A percentile compares a stretch with the other conserved stretches of the same genome.
Conservation (phyloP, 768 basidiomycete species). For the Artomyces pyxidatus region DNA sequence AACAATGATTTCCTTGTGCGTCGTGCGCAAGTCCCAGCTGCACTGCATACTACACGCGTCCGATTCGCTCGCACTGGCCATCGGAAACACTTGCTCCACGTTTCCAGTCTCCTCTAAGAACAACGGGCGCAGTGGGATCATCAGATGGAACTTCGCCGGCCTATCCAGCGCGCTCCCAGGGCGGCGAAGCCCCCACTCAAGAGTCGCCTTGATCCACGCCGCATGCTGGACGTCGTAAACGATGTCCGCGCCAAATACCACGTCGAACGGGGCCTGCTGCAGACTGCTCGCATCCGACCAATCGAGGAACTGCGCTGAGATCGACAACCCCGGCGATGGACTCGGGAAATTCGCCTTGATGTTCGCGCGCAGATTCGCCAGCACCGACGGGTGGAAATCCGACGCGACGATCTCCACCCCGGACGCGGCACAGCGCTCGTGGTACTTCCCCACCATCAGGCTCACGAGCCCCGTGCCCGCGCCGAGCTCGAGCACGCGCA, state of each 20-base stretch:
- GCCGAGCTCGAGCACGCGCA: slow-evolving; percentile 46
- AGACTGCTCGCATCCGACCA: slow-evolving; percentile 26
- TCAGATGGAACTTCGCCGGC: slow-evolving; percentile 49
- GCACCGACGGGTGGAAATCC: slow-evolving; percentile 41
- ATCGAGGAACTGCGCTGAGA: slow-evolving; percentile 28
- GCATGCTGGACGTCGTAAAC: slow-evolving; percentile 45
- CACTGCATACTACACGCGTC: slow-evolving; percentile 1
- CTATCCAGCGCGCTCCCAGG: slow-evolving; percentile 17
- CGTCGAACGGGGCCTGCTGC: slow-evolving; percentile 31
- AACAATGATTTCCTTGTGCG: slow-evolving; percentile 44
- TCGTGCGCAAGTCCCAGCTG: slow-evolving; percentile 35
- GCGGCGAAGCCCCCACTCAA: slow-evolving; percentile 28
- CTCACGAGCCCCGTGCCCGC: slow-evolving; percentile 51
- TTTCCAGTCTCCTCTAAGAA: slow-evolving; percentile 50
- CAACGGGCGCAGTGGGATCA: slow-evolving; percentile 68
- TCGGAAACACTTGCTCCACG: slow-evolving; percentile 48
- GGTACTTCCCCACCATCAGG: slow-evolving; percentile 30
- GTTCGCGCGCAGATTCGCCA: slow-evolving; percentile 41
- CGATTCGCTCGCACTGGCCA: slow-evolving; percentile 9
- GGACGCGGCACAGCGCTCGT: slow-evolving; percentile 5
- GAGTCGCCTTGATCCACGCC: slow-evolving; percentile 36
- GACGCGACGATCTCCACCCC: slow-evolving; percentile 30
- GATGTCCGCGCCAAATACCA: slow-evolving; percentile 47
- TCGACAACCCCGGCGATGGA: slow-evolving; percentile 1
- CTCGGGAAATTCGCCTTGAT: slow-evolving; percentile 28